Percentiles rank a stretch among this genome's conserved stretches.
Conservation (phyloP, 1,284 basidiomycete genomes). For the Stygiomarasmius scandens region DNA sequence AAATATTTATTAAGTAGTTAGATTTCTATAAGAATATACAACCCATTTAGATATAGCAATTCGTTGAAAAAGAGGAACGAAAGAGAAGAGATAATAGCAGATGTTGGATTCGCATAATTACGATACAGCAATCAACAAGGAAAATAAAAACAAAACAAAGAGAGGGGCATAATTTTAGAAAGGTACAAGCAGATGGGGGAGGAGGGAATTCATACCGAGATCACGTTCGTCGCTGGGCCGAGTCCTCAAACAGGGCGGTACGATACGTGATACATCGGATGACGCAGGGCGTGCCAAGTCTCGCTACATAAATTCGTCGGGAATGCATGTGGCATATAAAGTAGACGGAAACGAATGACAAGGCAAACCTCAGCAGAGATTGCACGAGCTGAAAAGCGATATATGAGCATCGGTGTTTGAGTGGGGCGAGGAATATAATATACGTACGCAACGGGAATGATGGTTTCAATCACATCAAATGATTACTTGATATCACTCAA, state of each 20-base stretch:
- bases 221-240: slow-evolving; percentile 64
- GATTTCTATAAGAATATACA: too few relatives aligned
- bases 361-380: background rate
- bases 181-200: slow-evolving; percentile 2
- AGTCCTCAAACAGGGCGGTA: slow-evolving; percentile 51
- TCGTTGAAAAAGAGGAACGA: background rate
- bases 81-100: background rate
- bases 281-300: slow-evolving; percentile 47
- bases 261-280: slow-evolving; percentile 63
- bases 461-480: background rate
- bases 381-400: background rate
- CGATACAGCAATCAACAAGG: background rate
- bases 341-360: slow-evolving; percentile 5
- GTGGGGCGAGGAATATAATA: background rate
- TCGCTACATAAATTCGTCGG: slow-evolving; percentile 5
- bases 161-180: slow-evolving; percentile 5
- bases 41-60: background rate
- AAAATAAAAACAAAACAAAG: slow-evolving; percentile 12
- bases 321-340: slow-evolving; percentile 3
- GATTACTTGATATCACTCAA: slow-evolving; percentile 70
- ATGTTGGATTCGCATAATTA: background rate
- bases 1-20: too few relatives aligned
- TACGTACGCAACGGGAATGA: background rate
- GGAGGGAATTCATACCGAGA: slow-evolving; percentile 44
- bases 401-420: background rate